Evolutionary conservation across 1,284 basidiomycete species (phyloP).

Genomic region (Papiliotrema fonsecae): DNA sequence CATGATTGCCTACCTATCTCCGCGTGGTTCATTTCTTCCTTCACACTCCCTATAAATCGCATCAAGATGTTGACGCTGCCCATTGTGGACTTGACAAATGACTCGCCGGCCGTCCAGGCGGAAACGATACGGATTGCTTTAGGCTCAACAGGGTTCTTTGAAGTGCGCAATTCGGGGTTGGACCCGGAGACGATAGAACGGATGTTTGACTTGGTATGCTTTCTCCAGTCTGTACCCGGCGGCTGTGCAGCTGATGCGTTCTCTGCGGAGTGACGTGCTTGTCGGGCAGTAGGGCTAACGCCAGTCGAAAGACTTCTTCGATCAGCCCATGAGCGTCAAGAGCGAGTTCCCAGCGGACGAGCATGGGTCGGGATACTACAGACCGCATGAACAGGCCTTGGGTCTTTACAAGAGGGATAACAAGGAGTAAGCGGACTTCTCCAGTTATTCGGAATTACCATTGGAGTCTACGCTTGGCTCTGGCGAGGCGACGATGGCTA

Average conservation of each 20-base stretch:
- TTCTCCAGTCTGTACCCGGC: background rate
- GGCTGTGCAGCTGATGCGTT: background rate
- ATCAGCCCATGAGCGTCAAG: constrained; percentile 12
- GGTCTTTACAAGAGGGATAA: constrained; percentile 21
- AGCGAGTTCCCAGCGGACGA: constrained; percentile 13
- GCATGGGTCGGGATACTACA: constrained; percentile 18
- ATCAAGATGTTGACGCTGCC: constrained; percentile 7
- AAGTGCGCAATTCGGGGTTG: constrained; percentile 14
- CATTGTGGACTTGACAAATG: constrained; percentile 16
- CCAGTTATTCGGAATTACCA: background rate
- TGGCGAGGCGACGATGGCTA: too few species aligned
- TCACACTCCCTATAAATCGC: too few species aligned
- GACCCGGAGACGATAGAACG: constrained; percentile 4
- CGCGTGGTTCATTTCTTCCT: too few species aligned
- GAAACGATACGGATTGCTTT: constrained; percentile 17
- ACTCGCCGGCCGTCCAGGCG: constrained; percentile 17
- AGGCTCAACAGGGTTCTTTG: constrained; percentile 17
- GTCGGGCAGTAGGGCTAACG: too few species aligned
- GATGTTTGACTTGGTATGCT: constrained; percentile 17
- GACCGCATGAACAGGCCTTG: constrained; percentile 17
- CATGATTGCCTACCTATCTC: too few species aligned
- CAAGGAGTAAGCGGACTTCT: constrained; percentile 15
- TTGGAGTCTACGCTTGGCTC: too few species aligned
- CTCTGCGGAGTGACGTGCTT: background rate
- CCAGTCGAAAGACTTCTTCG: constrained; percentile 16